A percentile compares a stretch with the other conserved stretches of the same genome.
Conservation (phyloP, 2,329 filamentous ascomycete species). For the Penicillium polonicum region DNA sequence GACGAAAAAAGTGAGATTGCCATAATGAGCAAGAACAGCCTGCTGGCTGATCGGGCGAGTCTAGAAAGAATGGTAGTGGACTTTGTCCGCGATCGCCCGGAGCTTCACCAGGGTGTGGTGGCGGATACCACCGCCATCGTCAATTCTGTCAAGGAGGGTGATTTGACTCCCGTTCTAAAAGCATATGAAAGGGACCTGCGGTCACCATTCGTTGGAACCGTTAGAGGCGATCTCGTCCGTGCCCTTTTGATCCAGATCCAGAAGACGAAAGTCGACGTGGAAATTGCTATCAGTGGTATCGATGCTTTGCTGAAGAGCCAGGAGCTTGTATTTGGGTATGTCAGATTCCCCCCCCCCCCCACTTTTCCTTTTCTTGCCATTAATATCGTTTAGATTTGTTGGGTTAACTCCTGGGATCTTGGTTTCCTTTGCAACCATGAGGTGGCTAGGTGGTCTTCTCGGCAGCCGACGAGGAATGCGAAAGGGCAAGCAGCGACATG, state of each 20-base stretch:
- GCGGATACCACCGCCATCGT: constrained; percentile 71
- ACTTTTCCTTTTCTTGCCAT: neutral
- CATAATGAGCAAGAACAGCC: constrained; percentile 90
- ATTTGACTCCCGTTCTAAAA: constrained; percentile 84
- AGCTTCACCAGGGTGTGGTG: constrained; percentile 47
- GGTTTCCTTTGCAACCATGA: constrained; percentile 70
- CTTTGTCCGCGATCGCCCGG: constrained; percentile 81
- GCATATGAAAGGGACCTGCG: constrained; percentile 89
- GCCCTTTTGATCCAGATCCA: constrained; percentile 94
- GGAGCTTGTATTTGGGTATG: constrained; percentile 81
- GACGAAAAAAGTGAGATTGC: constrained; percentile 91
- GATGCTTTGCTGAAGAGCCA: constrained; percentile 93
- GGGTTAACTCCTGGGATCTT: constrained; percentile 91
- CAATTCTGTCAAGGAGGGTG: constrained; percentile 80
- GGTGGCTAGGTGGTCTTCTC: constrained; percentile 69
- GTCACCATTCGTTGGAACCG: constrained; percentile 74
- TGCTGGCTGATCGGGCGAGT: constrained; percentile 85
- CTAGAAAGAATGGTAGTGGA: constrained; percentile 98
- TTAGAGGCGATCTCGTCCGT: constrained; percentile 82
- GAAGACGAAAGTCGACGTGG: constrained; percentile 97
- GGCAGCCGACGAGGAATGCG: constrained; percentile 68
- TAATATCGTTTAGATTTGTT: constrained; percentile 63
- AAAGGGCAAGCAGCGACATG: constrained; percentile 63
- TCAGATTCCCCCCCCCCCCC: neutral
- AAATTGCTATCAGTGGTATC: constrained; percentile 93